These are phyloP conservation scores for Thermothelomyces thermophilus DNA, from an alignment of 2,329 filamentous ascomycete genomes.

Conservation along the genomic window DNA sequence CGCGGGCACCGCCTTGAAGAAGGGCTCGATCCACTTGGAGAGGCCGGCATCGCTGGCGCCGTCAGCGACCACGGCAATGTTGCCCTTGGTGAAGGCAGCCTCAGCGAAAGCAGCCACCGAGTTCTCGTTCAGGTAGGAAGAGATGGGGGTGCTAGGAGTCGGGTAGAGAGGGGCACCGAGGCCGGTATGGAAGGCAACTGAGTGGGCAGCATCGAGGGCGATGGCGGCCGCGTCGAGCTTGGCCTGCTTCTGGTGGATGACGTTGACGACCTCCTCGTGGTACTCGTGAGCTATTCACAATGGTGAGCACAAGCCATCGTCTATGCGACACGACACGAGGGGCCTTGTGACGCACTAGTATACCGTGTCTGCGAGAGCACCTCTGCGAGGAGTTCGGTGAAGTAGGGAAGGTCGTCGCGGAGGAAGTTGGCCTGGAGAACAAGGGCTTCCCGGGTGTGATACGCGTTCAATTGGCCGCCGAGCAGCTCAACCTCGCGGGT, in stretches of 20 bases:
- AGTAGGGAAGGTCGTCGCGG: slow-evolving; percentile 92
- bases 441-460: slow-evolving; percentile 88
- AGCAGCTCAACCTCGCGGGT: slow-evolving; percentile 92
- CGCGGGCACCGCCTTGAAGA: slow-evolving; percentile 69
- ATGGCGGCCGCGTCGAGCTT: slow-evolving; percentile 58
- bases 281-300: slow-evolving; percentile 69
- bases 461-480: slow-evolving; percentile 79
- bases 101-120: slow-evolving; percentile 69
- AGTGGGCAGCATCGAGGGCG: slow-evolving; percentile 80
- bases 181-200: slow-evolving; percentile 85
- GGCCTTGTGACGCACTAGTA: slow-evolving; percentile 48
- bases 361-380: slow-evolving; percentile 85
- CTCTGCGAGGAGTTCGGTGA: slow-evolving; percentile 90
- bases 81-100: slow-evolving; percentile 77
- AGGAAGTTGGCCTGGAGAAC: slow-evolving; percentile 93
- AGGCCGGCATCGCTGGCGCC: slow-evolving; percentile 71
- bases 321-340: slow-evolving; percentile 5
- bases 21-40: slow-evolving; percentile 84
- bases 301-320: slow-evolving; percentile 16
- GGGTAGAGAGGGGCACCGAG: slow-evolving; percentile 76
- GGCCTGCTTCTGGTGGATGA: slow-evolving; percentile 73
- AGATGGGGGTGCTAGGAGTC: slow-evolving; percentile 61
- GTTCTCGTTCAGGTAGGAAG: slow-evolving; percentile 73
- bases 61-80: slow-evolving; percentile 86
- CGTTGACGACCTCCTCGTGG: slow-evolving; percentile 74